A percentile compares a stretch with the other conserved stretches of the same genome.
Conservation (phyloP, 805 yeast genomes). For the Kuraishia ogatae region DNA sequence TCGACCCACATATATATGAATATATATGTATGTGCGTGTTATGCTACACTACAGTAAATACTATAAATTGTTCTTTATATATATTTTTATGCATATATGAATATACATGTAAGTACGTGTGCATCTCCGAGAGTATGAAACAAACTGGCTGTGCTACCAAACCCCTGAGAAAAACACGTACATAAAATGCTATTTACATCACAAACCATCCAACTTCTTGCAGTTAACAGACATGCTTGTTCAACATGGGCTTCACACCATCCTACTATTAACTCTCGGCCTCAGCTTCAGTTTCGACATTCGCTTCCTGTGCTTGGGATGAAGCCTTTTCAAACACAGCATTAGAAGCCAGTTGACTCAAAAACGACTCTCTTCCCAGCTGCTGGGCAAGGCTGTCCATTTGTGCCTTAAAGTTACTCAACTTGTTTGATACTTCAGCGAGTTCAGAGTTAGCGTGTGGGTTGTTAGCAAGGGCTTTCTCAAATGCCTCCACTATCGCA, state of each 20-base stretch:
- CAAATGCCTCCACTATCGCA: neutral
- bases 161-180: neutral
- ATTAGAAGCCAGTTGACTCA: neutral
- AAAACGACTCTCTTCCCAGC: neutral
- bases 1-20: too few relatives aligned
- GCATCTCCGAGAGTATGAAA: neutral
- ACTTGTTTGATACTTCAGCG: neutral
- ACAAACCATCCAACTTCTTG: neutral
- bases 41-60: too few relatives aligned
- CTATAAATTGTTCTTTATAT: neutral
- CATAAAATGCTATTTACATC: neutral
- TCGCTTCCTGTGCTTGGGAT: neutral
- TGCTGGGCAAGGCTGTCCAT: neutral
- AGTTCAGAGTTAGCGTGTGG: neutral
- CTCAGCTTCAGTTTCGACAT: neutral
- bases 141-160: too few relatives aligned
- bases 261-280: neutral
- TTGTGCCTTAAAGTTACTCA: neutral
- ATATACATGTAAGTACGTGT: neutral
- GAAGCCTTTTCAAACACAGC: neutral
- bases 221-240: neutral
- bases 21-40: too few relatives aligned
- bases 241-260: neutral
- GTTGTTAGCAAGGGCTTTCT: neutral
- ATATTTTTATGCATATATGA: too few relatives aligned